phyloP scores from a whole-genome alignment of 176 grass and related monocot species.

The Aechmea fasciata region DNA sequence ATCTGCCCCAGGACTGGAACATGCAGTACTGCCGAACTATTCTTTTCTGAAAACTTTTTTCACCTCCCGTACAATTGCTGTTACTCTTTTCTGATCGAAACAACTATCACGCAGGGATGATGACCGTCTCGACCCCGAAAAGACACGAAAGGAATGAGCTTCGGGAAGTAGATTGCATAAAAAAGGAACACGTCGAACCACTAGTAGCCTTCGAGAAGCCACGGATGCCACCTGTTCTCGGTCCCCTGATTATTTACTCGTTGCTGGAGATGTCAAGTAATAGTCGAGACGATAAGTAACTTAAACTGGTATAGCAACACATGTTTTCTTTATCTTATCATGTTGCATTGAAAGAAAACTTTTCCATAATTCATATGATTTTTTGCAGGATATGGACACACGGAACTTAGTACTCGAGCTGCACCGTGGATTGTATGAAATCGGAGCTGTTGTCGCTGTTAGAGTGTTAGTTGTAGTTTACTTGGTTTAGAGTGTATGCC shows the following conservation, averaged over 20 bases:
- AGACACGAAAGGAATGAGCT: slow-evolving; percentile 29
- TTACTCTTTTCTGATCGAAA: not conserved
- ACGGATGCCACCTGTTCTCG: slow-evolving; percentile 54
- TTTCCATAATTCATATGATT: no score
- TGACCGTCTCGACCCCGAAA: slow-evolving; percentile 37
- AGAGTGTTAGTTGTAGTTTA: no score
- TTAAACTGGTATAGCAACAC: not conserved
- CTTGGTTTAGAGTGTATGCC: no score
- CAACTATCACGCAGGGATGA: slow-evolving; percentile 28
- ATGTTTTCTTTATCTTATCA: no score
- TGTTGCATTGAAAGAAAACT: no score
- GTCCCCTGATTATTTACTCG: slow-evolving; percentile 33
- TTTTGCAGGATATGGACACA: no score
- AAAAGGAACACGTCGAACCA: slow-evolving; percentile 34
- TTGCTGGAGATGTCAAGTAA: slow-evolving; percentile 37
- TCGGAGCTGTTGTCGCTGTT: no score
- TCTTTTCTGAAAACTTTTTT: not conserved
- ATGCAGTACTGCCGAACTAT: slow-evolving; percentile 25
- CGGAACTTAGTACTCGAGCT: no score
- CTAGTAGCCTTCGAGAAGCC: slow-evolving; percentile 47
- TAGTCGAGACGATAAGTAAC: slow-evolving; percentile 51
- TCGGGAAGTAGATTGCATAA: slow-evolving; percentile 4
- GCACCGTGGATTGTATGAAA: no score
- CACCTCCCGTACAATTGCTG: not conserved
- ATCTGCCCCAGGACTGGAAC: slow-evolving; percentile 18